These are phyloP conservation scores for Pythium sp. DNA, from an alignment of 352 stramenopile genomes.

Conservation along the genomic window DNA sequence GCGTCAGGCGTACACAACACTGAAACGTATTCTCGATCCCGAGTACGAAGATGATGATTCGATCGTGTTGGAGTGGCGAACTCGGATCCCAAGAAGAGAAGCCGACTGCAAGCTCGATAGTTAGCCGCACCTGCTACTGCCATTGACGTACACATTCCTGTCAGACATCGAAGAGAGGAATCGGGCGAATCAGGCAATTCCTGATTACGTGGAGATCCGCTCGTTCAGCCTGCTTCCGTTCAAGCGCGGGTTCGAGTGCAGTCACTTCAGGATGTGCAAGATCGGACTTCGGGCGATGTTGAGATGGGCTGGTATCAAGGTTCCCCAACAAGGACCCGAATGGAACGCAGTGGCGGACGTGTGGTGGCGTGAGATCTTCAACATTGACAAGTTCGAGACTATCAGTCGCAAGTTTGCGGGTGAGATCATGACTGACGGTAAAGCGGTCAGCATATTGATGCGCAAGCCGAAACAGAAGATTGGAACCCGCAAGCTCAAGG, in stretches of 20 bases:
- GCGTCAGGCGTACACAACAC: conserved; percentile 8
- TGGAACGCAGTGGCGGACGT: conserved; percentile 1
- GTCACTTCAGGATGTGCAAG: conserved; percentile 23
- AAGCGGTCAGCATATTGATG: conserved; percentile 17
- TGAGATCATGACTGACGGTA: conserved; percentile 19
- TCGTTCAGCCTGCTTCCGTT: conserved; percentile 17
- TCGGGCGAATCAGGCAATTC: background rate
- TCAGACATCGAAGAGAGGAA: conserved; percentile 12
- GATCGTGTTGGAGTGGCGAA: conserved; percentile 6
- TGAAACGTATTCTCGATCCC: conserved; percentile 11
- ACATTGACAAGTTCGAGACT: conserved; percentile 20
- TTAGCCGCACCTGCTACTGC: background rate
- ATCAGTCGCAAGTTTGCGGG: conserved; percentile 3
- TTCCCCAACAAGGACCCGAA: background rate
- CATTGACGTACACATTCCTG: conserved; percentile 9
- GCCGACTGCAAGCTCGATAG: conserved; percentile 5
- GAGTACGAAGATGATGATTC: conserved; percentile 7
- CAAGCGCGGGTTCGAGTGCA: conserved; percentile 22
- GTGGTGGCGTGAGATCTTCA: conserved; percentile 14
- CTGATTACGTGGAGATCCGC: conserved; percentile 7
- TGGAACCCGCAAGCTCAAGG: background rate
- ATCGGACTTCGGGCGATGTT: conserved; percentile 6
- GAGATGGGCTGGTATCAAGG: background rate
- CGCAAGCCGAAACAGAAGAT: conserved; percentile 17
- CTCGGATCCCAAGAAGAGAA: background rate